Evolutionary conservation across 805 yeast species (phyloP).

Genomic region (Yamadazyma philogaea): DNA sequence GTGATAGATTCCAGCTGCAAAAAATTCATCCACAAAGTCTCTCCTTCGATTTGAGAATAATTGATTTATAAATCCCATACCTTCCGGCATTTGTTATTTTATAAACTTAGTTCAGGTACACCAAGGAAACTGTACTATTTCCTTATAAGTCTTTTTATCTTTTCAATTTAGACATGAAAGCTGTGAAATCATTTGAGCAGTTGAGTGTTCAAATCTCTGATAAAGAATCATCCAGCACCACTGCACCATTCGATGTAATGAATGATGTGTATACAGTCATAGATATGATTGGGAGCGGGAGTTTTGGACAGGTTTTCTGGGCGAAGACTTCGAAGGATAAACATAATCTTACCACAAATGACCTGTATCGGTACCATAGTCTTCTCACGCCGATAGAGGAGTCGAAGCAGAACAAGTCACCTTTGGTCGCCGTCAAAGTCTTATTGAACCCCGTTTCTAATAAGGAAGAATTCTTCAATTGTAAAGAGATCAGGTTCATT

Average conservation of each 20-base stretch:
- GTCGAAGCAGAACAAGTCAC: slow-evolving; percentile 14
- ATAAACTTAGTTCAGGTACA: not conserved
- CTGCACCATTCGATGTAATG: not conserved
- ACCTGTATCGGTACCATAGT: not conserved
- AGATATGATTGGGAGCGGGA: slow-evolving; percentile 57
- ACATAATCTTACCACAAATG: not conserved
- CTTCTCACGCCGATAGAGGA: slow-evolving; percentile 29
- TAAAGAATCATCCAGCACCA: not conserved
- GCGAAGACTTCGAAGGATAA: slow-evolving; percentile 46
- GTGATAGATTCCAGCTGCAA: slow-evolving; percentile 4
- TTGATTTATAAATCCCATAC: not conserved
- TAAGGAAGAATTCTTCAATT: slow-evolving; percentile 32
- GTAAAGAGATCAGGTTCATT: slow-evolving; percentile 68
- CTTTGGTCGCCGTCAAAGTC: slow-evolving; percentile 71
- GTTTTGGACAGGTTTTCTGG: slow-evolving; percentile 68
- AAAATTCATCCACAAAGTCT: not conserved
- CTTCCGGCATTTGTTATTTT: not conserved
- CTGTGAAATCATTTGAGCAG: not conserved
- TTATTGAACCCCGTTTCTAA: slow-evolving; percentile 54
- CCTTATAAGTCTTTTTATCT: not conserved
- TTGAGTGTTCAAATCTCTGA: not conserved
- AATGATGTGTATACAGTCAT: slow-evolving; percentile 1
- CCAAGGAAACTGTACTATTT: not conserved
- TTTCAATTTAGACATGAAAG: not conserved
- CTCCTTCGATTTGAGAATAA: not conserved